Evolutionary conservation across 495 filamentous ascomycete species (phyloP), one percentile per base, ranked within the genome.

Genomic region (Pseudoneurospora amorphoporcata): DNA sequence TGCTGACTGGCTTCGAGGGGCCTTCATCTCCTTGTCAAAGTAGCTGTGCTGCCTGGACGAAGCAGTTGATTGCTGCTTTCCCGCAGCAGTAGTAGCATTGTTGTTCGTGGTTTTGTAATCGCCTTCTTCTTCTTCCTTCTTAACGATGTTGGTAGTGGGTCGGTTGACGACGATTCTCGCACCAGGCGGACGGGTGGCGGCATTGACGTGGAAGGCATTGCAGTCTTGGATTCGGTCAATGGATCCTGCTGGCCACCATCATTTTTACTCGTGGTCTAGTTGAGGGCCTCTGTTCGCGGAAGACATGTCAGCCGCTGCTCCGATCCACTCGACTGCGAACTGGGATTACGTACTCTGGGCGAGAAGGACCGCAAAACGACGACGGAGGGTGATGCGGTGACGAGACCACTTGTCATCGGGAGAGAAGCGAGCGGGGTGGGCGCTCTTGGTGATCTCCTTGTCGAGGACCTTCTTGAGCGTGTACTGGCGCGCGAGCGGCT

Each of bases 321-420:
- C 14, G 7, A 8, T 65, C 29, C 53, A 35, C 5, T 23, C 29
- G 6, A 61, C 53, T 35, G 12, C 1, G 12, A 53, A 61, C 35
- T 61, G 43, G 29, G 3, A 71, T 68, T 19, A 86, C 90, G 74
- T 81, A 93, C 92, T 86, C 82, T 97, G 92, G 47, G 90, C 94
- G 81, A 97, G 84, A 58, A 98, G 87, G 69, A 97, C 87, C 37
- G 89, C 90, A 81, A 95, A 97, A 79, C 95, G 88, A 86, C 90
- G 92, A 89, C 97, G 97, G 73, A 99, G 86, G 19, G 92, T 94
- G 40, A 97, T 92, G 75, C 95, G 89, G 84, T 99, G 94, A 74
- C 93, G 89, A 75, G 94, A 97, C 85, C 95, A 97, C 85, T 95
- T 96, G 86, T 99, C 95, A 84, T 99, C 95, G 73, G 95, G 95